Evolutionary conservation across 179 eudicot genomes (phyloP).

Genomic region (Silene vulgaris): DNA sequence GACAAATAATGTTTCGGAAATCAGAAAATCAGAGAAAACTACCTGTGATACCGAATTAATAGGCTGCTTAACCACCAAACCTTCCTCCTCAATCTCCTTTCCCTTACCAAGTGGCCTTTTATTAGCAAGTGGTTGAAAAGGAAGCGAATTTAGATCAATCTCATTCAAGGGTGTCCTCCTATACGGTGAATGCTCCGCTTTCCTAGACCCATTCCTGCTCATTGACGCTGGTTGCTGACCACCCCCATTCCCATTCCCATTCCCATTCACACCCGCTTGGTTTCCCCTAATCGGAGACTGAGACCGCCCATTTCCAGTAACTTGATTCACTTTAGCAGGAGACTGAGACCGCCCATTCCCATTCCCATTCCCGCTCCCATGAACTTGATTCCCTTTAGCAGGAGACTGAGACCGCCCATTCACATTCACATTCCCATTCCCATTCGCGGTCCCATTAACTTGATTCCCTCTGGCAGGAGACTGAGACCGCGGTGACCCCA

Average conservation of each 20-base stretch:
- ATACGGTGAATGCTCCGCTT: slow-evolving; percentile 73
- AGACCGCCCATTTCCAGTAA: neutral
- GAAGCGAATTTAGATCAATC: slow-evolving; percentile 59
- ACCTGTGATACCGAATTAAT: slow-evolving; percentile 31
- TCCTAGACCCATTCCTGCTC: slow-evolving; percentile 77
- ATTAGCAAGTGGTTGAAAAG: slow-evolving; percentile 37
- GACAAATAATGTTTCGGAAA: neutral
- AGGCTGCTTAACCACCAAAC: slow-evolving; percentile 26
- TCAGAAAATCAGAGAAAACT: neutral
- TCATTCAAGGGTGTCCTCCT: slow-evolving; percentile 76
- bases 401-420: slow-evolving; percentile 54
- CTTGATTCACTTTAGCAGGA: slow-evolving; percentile 19
- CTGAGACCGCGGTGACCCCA: slow-evolving; percentile 64
- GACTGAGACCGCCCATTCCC: slow-evolving; percentile 16
- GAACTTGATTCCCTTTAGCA: slow-evolving; percentile 34
- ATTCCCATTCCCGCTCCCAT: slow-evolving; percentile 21
- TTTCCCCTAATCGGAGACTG: slow-evolving; percentile 16
- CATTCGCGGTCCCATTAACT: slow-evolving; percentile 7
- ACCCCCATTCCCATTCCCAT: slow-evolving; percentile 14
- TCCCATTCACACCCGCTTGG: slow-evolving; percentile 12
- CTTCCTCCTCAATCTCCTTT: slow-evolving; percentile 36
- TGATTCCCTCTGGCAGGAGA: slow-evolving; percentile 58
- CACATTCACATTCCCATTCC: slow-evolving; percentile 8
- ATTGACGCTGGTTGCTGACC: slow-evolving; percentile 41
- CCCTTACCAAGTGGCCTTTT: slow-evolving; percentile 33